These are phyloP conservation scores for Blastocystis sp. DNA, from an alignment of 352 stramenopile genomes.

Conservation along the genomic window DNA sequence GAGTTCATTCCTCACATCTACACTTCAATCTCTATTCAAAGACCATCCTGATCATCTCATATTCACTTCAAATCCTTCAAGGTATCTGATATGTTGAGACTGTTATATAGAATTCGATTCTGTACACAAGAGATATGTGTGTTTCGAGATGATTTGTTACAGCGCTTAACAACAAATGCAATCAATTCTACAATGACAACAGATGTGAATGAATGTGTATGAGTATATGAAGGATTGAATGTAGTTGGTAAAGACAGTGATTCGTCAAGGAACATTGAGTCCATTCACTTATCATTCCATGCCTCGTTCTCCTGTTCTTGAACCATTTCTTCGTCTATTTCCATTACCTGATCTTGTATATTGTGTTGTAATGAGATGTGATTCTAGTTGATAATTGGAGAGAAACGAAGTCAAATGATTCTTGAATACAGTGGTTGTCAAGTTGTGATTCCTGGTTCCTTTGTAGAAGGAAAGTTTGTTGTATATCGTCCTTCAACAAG, in stretches of 20 bases:
- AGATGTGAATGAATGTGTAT: background rate
- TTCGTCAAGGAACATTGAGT: background rate
- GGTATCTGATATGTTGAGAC: background rate
- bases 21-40: background rate
- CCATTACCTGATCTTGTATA: background rate
- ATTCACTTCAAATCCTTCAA: background rate
- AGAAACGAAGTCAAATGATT: too few relatives aligned
- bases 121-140: conserved; percentile 6
- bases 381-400: background rate
- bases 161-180: background rate
- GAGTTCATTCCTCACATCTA: background rate
- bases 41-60: background rate
- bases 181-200: too few relatives aligned
- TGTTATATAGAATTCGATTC: background rate
- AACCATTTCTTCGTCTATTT: background rate
- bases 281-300: background rate
- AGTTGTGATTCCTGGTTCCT: background rate
- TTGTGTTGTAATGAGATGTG: background rate
- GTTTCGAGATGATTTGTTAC: background rate
- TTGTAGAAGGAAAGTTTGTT: background rate
- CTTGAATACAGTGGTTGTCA: conserved; percentile 23
- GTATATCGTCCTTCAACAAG: background rate
- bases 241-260: background rate
- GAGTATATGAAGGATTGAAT: background rate
- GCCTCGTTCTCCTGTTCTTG: background rate